Percentiles rank a stretch among this genome's conserved stretches.
These are phyloP conservation scores for Apiotrichum mycotoxinovorans DNA, from an alignment of 1,284 basidiomycete species.

Conservation along the genomic window DNA sequence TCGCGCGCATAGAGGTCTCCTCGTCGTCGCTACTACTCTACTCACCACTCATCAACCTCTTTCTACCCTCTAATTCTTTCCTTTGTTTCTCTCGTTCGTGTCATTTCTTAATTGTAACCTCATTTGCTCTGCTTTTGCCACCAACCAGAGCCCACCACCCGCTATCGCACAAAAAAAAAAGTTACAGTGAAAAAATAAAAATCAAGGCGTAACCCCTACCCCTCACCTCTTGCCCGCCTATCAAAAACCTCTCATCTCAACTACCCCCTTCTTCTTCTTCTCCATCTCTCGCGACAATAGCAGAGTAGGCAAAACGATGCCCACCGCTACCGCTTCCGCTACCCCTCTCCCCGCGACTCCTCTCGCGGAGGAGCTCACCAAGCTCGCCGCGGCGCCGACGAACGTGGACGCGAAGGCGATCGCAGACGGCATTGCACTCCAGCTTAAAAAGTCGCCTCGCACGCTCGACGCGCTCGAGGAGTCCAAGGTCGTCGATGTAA, in stretches of 20 bases:
- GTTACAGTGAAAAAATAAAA: neutral
- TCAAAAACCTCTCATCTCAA: neutral
- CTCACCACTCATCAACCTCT: neutral
- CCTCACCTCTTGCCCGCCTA: neutral
- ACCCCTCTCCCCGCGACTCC: slow-evolving; percentile 42
- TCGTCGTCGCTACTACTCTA: neutral
- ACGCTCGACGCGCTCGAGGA: slow-evolving; percentile 42
- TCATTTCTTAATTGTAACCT: neutral
- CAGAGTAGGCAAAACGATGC: slow-evolving; percentile 6
- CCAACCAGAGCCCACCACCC: neutral
- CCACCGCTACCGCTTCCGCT: slow-evolving; percentile 26
- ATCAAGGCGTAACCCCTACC: neutral
- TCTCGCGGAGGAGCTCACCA: slow-evolving; percentile 33
- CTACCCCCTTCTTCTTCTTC: neutral
- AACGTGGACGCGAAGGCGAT: slow-evolving; percentile 47
- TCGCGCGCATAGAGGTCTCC: neutral
- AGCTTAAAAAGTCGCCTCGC: slow-evolving; percentile 39
- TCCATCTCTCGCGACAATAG: neutral
- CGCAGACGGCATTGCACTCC: slow-evolving; percentile 44
- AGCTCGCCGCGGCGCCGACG: slow-evolving; percentile 41
- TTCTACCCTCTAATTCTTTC: neutral
- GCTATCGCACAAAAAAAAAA: neutral
- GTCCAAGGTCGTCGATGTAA: slow-evolving; percentile 57
- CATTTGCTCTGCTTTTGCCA: neutral
- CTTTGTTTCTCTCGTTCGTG: neutral